Base-by-base conservation (phyloP, 352 stramenopile species). In the Globisporangium iwayamae region DNA sequence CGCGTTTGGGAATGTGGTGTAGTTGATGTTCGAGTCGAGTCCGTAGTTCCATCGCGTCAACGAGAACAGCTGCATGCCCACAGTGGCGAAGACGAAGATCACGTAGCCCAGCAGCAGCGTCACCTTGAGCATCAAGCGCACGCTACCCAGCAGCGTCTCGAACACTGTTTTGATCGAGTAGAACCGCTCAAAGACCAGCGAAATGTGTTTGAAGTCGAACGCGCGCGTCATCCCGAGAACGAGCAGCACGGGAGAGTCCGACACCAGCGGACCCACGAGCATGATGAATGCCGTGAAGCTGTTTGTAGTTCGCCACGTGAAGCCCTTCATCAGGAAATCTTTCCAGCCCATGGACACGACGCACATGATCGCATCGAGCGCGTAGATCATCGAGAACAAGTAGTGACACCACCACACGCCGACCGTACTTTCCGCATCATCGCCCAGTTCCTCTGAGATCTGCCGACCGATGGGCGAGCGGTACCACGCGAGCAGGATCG, bases 141-240 rank as follows among this genome's bases (percentile, higher is more conserved):
- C 82, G 45, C 79, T 88, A 0, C 78, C 78, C 3, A 91, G 63
- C 0, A 94, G 68, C 8, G 86, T 94, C 68, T 89, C 73, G 51
- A 93, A 93, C 22, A 94, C 51, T 2, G 84, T 91, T 11, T 80
- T 73, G 60, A 94, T 76, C 25, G 83, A 79, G 18, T 76, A 71
- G 65, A 87, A 87, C 1, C 76, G 70, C 60, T 94, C 85, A 3
- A 94, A 70, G 1, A 92, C 83, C 11, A 93, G 59, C n/a, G 83
- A 84, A 0, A 94, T 76, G 61, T 94, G 83, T 28, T 90, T 90
- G 63, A 93, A 93, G 62, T 94, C 86, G 47, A 94, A 92, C 3
- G 83, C 84, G 16, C 85, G 66, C 4, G 83, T 89, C 72, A 92
- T 89, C 0, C 85, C 83, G 9, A 93, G 69, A n/a, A 94, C 78